phyloP scores from a whole-genome alignment of 1,284 basidiomycete genomes.

The Farysia itapuensis region DNA sequence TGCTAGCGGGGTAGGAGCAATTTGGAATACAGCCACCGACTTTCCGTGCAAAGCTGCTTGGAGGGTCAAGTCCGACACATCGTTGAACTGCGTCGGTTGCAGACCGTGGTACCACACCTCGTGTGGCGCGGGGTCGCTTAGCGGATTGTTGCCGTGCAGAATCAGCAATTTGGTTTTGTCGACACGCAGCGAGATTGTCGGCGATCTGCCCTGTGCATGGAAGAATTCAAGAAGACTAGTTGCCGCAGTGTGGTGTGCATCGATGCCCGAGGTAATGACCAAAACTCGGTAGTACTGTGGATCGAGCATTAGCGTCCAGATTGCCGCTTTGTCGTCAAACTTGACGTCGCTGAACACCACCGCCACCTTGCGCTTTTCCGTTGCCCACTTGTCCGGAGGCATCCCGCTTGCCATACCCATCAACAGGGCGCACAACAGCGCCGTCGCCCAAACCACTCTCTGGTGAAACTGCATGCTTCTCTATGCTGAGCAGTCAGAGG shows the following conservation, averaged over 20 bases:
- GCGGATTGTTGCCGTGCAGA: conserved; percentile 1
- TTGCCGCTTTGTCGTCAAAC: conserved; percentile 32
- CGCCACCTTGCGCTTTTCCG: conserved; percentile 6
- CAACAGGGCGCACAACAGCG: no score
- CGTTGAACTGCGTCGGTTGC: neutral
- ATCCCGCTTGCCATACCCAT: no score
- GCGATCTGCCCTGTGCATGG: neutral
- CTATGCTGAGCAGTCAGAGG: no score
- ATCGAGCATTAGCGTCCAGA: conserved; percentile 18
- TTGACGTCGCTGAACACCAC: conserved; percentile 29
- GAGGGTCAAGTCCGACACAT: neutral
- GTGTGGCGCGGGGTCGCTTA: neutral
- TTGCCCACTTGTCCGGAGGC: no score
- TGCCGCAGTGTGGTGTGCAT: conserved; percentile 10
- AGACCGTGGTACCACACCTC: conserved; percentile 10
- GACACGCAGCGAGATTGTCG: neutral
- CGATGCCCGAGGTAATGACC: conserved; percentile 15
- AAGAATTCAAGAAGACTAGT: conserved; percentile 9
- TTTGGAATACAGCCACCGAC: conserved; percentile 13
- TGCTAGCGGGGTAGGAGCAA: conserved; percentile 6
- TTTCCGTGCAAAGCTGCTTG: conserved; percentile 1
- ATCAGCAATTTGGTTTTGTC: conserved; percentile 3
- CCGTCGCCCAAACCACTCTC: no score
- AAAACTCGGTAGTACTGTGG: conserved; percentile 8
- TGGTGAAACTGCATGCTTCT: no score